Evolutionary conservation across 2,329 filamentous ascomycete species (phyloP).

Genomic region (Penicillium sclerotiorum): DNA sequence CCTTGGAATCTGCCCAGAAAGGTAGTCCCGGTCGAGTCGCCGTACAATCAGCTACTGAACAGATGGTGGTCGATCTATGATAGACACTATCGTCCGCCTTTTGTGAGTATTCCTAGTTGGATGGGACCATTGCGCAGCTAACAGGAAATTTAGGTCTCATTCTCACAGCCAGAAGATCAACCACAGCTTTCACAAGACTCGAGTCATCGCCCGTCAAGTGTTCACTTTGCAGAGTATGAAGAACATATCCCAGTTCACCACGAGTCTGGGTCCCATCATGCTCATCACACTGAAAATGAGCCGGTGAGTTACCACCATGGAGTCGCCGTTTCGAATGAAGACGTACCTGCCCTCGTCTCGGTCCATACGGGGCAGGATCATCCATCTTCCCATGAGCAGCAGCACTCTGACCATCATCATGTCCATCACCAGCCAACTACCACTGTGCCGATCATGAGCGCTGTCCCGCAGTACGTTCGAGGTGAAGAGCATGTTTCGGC

Average conservation of each 20-base stretch:
- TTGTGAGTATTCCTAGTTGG: constrained; percentile 13
- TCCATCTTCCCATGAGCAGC: not conserved
- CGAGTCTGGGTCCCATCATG: constrained; percentile 7
- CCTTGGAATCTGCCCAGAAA: constrained; percentile 72
- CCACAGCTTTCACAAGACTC: not conserved
- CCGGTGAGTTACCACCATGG: constrained; percentile 1
- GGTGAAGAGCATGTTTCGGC: constrained; percentile 47
- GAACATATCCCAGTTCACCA: not conserved
- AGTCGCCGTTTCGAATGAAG: constrained; percentile 1
- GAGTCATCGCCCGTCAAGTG: not conserved
- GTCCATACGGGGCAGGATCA: not conserved
- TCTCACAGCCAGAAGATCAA: not conserved
- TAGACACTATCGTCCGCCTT: constrained; percentile 67
- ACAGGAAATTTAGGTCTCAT: constrained; percentile 8
- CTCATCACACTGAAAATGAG: constrained; percentile 5
- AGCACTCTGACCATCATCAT: not conserved
- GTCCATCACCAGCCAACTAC: no score
- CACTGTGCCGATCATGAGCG: constrained; percentile 34
- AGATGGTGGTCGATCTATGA: constrained; percentile 97
- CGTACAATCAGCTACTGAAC: constrained; percentile 78
- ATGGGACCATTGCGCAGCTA: not conserved
- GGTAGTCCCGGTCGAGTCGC: constrained; percentile 37
- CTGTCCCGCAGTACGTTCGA: constrained; percentile 49
- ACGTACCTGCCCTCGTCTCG: constrained; percentile 2
- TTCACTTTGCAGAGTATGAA: not conserved